These are phyloP conservation scores for Fragilariopsis cylindrus DNA, from an alignment of 108 stramenopile genomes.

Conservation along the genomic window DNA sequence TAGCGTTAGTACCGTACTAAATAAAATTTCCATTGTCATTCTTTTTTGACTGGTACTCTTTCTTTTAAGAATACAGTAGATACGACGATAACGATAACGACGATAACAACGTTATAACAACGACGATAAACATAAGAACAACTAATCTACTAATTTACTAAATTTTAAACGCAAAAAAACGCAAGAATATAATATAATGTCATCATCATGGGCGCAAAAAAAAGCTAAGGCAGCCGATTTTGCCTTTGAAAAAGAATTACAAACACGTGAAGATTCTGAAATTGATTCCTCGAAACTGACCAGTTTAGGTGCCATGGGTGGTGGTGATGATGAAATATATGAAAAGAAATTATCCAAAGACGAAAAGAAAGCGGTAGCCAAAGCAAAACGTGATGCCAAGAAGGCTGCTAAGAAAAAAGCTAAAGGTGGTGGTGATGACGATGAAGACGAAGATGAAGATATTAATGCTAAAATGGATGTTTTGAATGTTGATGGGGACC, in stretches of 20 bases:
- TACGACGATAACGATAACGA: no score
- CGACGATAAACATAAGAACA: no score
- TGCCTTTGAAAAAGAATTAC: constrained; percentile 63
- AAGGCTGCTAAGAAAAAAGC: constrained; percentile 63
- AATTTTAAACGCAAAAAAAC: no score
- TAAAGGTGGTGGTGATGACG: constrained; percentile 50
- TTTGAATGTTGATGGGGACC: constrained; percentile 22
- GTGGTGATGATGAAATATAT: constrained; percentile 89
- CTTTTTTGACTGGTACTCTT: no score
- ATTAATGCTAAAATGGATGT: constrained; percentile 25
- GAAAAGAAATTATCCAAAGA: constrained; percentile 92
- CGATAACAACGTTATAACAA: no score
- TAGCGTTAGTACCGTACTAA: no score
- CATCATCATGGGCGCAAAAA: constrained; percentile 79
- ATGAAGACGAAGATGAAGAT: constrained; percentile 50
- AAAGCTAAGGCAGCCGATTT: constrained; percentile 59
- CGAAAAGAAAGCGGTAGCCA: constrained; percentile 87
- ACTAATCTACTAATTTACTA: no score
- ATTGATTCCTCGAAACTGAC: constrained; percentile 36
- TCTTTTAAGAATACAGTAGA: no score
- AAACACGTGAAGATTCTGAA: constrained; percentile 22
- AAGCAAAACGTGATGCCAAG: constrained; percentile 79
- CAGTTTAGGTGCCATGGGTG: constrained; percentile 74
- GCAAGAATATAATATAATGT: no score
- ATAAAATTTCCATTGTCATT: no score